phyloP scores from a whole-genome alignment of 1,284 basidiomycete species.

The Cutaneotrichosporon arboriforme region DNA sequence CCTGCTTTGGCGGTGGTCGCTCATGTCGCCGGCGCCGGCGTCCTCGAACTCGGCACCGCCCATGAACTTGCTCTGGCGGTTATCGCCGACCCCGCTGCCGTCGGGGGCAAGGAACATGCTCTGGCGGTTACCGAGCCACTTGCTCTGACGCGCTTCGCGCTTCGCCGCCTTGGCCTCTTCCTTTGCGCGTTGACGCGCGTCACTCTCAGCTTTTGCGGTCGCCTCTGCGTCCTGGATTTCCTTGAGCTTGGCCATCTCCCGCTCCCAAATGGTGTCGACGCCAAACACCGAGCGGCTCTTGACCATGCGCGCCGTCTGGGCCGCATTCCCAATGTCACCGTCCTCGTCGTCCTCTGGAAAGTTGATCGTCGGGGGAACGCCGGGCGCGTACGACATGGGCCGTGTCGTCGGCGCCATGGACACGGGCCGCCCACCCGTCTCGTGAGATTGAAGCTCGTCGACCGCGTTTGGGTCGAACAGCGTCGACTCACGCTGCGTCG shows the following conservation, averaged over 20 bases:
- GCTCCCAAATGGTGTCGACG: constrained; percentile 45
- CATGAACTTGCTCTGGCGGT: constrained; percentile 4
- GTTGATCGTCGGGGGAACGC: constrained; percentile 3
- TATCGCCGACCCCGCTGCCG: background rate
- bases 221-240: constrained; percentile 28
- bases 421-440: background rate
- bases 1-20: background rate
- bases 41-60: background rate
- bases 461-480: constrained; percentile 11
- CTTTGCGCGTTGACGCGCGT: constrained; percentile 8
- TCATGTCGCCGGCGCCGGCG: background rate
- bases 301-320: constrained; percentile 9
- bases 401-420: background rate
- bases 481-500: constrained; percentile 8
- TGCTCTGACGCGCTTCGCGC: constrained; percentile 7
- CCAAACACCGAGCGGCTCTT: constrained; percentile 44
- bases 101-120: background rate
- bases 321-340: background rate
- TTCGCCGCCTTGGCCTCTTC: constrained; percentile 9
- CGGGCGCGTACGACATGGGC: background rate
- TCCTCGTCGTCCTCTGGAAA: constrained; percentile 8
- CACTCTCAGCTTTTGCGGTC: constrained; percentile 19
- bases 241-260: constrained; percentile 42
- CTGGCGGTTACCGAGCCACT: background rate
- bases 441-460: background rate